Evolutionary conservation across 2,329 filamentous ascomycete genomes (phyloP).

Genomic region (Fusarium sp.): DNA sequence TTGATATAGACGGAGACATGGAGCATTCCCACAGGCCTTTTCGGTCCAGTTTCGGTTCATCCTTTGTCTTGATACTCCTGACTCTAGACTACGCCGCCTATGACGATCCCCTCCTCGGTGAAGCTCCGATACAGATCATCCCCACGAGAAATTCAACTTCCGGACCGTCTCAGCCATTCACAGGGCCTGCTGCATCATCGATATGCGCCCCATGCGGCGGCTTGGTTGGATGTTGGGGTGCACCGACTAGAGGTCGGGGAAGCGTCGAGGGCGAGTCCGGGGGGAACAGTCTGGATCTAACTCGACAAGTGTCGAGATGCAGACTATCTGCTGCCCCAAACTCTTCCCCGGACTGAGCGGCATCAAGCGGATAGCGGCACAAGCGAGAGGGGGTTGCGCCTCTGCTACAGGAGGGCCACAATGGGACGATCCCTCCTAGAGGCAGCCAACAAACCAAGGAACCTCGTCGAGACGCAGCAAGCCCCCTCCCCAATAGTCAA

Average conservation of each 20-base stretch:
- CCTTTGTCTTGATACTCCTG: slow-evolving; percentile 1
- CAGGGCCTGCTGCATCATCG: not conserved
- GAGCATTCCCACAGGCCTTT: slow-evolving; percentile 9
- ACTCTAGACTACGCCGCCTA: not conserved
- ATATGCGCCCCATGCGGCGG: not conserved
- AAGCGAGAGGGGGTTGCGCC: not conserved
- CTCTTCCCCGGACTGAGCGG: not conserved
- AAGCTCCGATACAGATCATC: slow-evolving; percentile 23
- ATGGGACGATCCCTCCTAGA: not conserved
- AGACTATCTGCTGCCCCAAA: not conserved
- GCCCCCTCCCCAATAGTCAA: not conserved
- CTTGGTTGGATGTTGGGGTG: not conserved
- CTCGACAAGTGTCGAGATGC: not conserved
- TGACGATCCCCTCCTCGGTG: slow-evolving; percentile 8
- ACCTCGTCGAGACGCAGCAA: not conserved
- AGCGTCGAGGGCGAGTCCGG: not conserved
- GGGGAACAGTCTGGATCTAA: not conserved
- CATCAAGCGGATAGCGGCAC: not conserved
- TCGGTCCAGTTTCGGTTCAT: slow-evolving; percentile 11
- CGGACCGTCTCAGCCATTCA: slow-evolving; percentile 2
- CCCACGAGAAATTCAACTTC: not conserved
- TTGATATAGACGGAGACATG: slow-evolving; percentile 28
- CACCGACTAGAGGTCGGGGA: not conserved
- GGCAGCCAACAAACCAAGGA: not conserved
- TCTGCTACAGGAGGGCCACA: slow-evolving; percentile 2